Base-by-base conservation (phyloP, 768 basidiomycete genomes). In the Russula brevipes region DNA sequence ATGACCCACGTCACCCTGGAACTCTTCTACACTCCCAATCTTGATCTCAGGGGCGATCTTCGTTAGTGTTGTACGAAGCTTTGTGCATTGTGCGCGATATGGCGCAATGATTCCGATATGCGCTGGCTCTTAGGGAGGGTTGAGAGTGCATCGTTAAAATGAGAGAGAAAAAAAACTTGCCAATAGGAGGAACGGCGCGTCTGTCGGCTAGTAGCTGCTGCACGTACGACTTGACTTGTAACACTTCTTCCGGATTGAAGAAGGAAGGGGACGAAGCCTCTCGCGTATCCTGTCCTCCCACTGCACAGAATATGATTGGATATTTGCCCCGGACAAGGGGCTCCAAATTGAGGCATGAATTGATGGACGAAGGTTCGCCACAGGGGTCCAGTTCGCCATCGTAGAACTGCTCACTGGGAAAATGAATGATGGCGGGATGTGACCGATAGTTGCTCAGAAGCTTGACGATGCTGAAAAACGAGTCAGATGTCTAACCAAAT, bases 261-360 rank as follows among this genome's bases (percentile, higher is more conserved):
- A 86, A 88, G 0, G 85, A 88, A 1, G 86, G 87, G 0, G 86
- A 87, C 0, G 80, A 78, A 2, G 81, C 80, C 68, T 89, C 86
- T n/a, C 85, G 80, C 31, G 81, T 79, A 67, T 89, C 86, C 66
- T 81, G 81, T 17, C 87, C 87, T 74, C 3, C 80, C 77, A 69
- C 87, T 83, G 72, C 88, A 86, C 1, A 88, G 72, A 46, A 88
- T 72, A 61, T 50, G 30, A 61, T 12, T 0, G 87, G 86, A 71
- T 86, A 87, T 1, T 76, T 75, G 44, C 73, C 76, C 2, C 71
- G 73, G 0, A 78, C 78, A 6, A 80, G 72, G 16, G 71, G 60
- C 2, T 67, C 64, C 45, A 61, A 71, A 16, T 64, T 62, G 50
- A 75, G 54, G 54, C 70, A 74, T 16, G 71, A 68, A 52, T 72